Evolutionary conservation across 495 filamentous ascomycete genomes (phyloP).

Genomic region (Aspergillus campestris): DNA sequence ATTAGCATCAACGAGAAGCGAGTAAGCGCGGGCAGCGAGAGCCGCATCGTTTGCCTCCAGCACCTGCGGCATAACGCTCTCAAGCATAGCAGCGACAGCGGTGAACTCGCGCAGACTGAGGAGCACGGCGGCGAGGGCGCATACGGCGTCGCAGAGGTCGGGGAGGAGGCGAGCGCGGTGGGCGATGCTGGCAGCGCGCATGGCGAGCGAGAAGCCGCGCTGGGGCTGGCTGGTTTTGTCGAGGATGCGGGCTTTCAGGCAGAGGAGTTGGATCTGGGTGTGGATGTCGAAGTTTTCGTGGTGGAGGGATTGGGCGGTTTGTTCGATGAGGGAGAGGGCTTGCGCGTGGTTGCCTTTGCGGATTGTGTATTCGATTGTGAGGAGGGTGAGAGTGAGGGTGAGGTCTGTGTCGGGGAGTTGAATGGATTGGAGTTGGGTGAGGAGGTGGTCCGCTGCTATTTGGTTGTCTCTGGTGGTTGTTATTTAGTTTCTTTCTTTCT

Average conservation of each 20-base stretch:
- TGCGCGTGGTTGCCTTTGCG: conserved; percentile 52
- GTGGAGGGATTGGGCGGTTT: conserved; percentile 53
- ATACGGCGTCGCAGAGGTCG: conserved; percentile 69
- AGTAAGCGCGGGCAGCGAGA: conserved; percentile 61
- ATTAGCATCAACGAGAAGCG: conserved; percentile 69
- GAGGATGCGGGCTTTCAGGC: conserved; percentile 67
- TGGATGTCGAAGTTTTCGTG: conserved; percentile 67
- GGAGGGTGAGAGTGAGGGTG: conserved; percentile 56
- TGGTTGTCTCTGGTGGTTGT: conserved; percentile 48
- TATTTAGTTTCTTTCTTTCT: conserved; percentile 11
- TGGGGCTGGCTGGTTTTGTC: conserved; percentile 62
- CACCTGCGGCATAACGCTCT: conserved; percentile 71
- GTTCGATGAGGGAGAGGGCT: conserved; percentile 62
- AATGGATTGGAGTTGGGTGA: conserved; percentile 51
- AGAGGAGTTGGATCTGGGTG: conserved; percentile 65
- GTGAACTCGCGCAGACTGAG: conserved; percentile 67
- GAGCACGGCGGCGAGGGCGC: conserved; percentile 58
- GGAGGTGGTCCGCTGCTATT: conserved; percentile 56
- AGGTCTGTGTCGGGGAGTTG: conserved; percentile 58
- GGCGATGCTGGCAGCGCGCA: conserved; percentile 72
- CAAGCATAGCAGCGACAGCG: conserved; percentile 56
- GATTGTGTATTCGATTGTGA: conserved; percentile 63
- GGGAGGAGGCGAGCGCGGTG: conserved; percentile 64
- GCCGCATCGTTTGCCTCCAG: conserved; percentile 64
- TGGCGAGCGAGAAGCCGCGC: conserved; percentile 72